These are phyloP conservation scores for Starmerella apicola DNA, from an alignment of 805 yeast genomes.

Conservation along the genomic window DNA sequence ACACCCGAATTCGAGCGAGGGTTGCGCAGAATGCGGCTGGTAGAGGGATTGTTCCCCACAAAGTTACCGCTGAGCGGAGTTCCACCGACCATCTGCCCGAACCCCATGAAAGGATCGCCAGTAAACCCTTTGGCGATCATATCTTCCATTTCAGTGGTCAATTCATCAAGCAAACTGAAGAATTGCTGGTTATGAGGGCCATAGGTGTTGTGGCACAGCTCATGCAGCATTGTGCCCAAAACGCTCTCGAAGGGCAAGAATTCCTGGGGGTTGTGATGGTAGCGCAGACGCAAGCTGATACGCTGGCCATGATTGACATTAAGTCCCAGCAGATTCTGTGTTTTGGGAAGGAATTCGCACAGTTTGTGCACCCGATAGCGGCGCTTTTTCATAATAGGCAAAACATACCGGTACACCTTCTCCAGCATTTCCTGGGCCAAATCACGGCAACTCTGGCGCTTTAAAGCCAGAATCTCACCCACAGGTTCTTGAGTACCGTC, in stretches of 20 bases:
- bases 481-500: constrained; percentile 12
- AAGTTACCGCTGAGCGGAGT: constrained; percentile 1
- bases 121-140: constrained; percentile 32
- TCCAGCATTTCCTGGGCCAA: constrained; percentile 50
- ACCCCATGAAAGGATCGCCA: constrained; percentile 39
- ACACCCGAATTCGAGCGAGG: background rate
- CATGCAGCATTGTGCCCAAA: constrained; percentile 79
- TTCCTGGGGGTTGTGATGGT: constrained; percentile 36
- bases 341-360: constrained; percentile 72
- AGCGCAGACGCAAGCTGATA: constrained; percentile 58
- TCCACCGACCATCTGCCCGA: constrained; percentile 37
- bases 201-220: constrained; percentile 61
- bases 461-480: constrained; percentile 32
- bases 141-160: constrained; percentile 38
- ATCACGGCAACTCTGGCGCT: constrained; percentile 36
- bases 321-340: constrained; percentile 54
- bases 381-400: constrained; percentile 64
- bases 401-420: constrained; percentile 52
- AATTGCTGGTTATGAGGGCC: constrained; percentile 76
- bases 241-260: constrained; percentile 54
- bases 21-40: constrained; percentile 1
- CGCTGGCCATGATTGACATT: constrained; percentile 70
- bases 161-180: constrained; percentile 50
- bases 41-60: background rate
- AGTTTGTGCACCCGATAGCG: constrained; percentile 53